phyloP scores from a whole-genome alignment of 2,329 filamentous ascomycete species.

The Fusarium piperis region DNA sequence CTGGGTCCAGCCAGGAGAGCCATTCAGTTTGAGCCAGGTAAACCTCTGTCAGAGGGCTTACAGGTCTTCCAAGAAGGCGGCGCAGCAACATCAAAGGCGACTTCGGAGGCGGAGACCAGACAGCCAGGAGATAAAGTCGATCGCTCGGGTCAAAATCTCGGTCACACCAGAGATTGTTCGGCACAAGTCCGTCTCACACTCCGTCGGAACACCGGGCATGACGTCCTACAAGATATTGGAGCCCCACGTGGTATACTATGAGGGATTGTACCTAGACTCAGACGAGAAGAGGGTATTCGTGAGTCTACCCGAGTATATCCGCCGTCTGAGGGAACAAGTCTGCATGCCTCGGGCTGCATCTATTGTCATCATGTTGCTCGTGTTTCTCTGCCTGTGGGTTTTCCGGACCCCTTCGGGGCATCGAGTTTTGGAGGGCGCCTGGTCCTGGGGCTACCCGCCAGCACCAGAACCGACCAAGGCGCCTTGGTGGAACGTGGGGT shows the following conservation, averaged over 20 bases:
- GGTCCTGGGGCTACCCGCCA: background rate
- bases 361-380: slow-evolving; percentile 19
- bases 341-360: slow-evolving; percentile 17
- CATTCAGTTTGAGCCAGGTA: slow-evolving; percentile 30
- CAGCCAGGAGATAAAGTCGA: background rate
- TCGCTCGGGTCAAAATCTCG: slow-evolving; percentile 47
- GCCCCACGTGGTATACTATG: slow-evolving; percentile 45
- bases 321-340: slow-evolving; percentile 20
- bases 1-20: slow-evolving; percentile 45
- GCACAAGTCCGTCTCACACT: slow-evolving; percentile 21
- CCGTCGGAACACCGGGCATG: slow-evolving; percentile 15
- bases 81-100: slow-evolving; percentile 8
- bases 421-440: slow-evolving; percentile 4
- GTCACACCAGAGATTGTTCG: slow-evolving; percentile 41
- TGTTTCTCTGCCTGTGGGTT: slow-evolving; percentile 5
- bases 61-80: slow-evolving; percentile 19
- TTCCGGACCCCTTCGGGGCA: slow-evolving; percentile 9
- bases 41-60: slow-evolving; percentile 34
- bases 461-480: background rate
- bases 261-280: slow-evolving; percentile 33
- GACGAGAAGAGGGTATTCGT: slow-evolving; percentile 35
- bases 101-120: background rate
- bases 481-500: background rate
- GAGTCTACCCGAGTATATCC: slow-evolving; percentile 35
- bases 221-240: slow-evolving; percentile 36